Conservation (phyloP, 1,284 basidiomycete species). For the Pulchroboletus neoregius region DNA sequence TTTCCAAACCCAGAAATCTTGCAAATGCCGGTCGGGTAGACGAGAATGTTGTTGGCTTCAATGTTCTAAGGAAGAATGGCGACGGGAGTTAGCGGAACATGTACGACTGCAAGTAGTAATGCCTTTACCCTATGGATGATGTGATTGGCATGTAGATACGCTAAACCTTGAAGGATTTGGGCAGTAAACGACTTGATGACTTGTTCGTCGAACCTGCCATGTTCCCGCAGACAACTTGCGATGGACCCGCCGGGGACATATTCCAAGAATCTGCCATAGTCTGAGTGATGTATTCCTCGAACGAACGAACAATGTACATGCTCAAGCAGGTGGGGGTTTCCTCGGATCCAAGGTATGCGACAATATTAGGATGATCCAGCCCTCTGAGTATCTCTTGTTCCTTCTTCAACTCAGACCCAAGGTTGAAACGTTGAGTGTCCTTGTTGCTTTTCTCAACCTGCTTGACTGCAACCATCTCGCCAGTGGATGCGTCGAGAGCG, state of each 20-base stretch:
- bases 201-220: constrained; percentile 44
- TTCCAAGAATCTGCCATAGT: constrained; percentile 77
- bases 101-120: neutral
- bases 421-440: neutral
- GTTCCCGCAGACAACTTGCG: constrained; percentile 82
- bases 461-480: neutral
- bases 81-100: neutral
- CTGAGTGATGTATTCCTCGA: neutral
- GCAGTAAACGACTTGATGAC: neutral
- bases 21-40: neutral
- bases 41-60: neutral
- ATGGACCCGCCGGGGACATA: constrained; percentile 96
- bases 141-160: neutral
- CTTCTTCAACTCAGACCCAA: neutral
- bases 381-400: neutral
- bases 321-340: constrained; percentile 84
- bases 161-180: neutral
- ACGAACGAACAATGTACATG: constrained; percentile 58
- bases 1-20: neutral
- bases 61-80: neutral
- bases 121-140: neutral
- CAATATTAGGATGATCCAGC: neutral
- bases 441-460: neutral
- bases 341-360: constrained; percentile 6
- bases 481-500: neutral